Base-by-base conservation (phyloP, 352 stramenopile genomes). In the Plasmopara viticola region DNA sequence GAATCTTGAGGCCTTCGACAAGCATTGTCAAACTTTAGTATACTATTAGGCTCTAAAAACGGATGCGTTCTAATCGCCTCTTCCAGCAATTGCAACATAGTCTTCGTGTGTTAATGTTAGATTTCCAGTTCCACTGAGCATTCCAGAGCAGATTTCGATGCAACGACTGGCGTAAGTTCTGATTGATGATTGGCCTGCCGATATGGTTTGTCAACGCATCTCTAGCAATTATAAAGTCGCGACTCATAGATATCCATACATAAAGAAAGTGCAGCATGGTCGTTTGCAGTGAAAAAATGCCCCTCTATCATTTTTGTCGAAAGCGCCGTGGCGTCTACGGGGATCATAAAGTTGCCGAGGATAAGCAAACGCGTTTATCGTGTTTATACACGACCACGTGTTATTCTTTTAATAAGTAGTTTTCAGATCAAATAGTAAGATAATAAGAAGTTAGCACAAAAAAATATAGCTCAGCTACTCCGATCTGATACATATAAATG, bases 1-100 rank as follows among this genome's bases (percentile, higher is more conserved):
- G 14, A 90, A 56, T 4, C 61, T 43, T 4, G 80, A 90, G 0
- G 86, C 7, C 80, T 61, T 31, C 72, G 72, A 0, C 59, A 49
- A 0, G 58, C 55, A 37, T 87, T 86, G 12, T 72, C 56, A 6
- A 68, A 29, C 41, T 60, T 57, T 9, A 46, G 12, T 30, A 50
- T 56, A 5, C 51, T 56, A 10, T 53, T 42, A 2, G 62, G 58
- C 1, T 15, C 35, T 40, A 51, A 31, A 20, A 67, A 56, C 1
- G 18, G 53, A 12, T 44, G 13, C 6, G 14, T 2, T 25, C 51
- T 30, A 17, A 74, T 55, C 1, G 55, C 56, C 14, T 83, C 62
- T 7, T 58, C 10, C 8, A 85, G 30, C 3, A 81, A 46, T 10
- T 64, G 46, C 10, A 69, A 30, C 51, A 83, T 33, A 30, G 85